Conservation (phyloP, 352 stramenopile genomes). For the Pythium dissimile region DNA sequence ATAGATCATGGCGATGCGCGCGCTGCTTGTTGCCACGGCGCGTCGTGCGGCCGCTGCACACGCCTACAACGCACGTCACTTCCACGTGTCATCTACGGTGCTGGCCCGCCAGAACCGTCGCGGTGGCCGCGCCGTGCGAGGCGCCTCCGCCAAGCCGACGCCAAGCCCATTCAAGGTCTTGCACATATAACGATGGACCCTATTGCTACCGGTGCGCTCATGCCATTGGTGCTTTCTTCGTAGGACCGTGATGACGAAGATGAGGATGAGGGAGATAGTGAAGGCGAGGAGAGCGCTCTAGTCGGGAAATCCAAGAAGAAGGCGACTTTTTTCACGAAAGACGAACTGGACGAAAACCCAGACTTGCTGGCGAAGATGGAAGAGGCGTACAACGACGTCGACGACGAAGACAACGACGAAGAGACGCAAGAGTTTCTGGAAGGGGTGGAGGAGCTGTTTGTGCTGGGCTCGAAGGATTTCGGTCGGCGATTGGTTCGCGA, state of each 20-base stretch:
- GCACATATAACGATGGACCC: background rate
- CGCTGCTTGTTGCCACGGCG: conserved; percentile 4
- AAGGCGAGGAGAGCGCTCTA: conserved; percentile 12
- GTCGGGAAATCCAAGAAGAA: conserved; percentile 21
- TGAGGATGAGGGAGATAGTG: conserved; percentile 26
- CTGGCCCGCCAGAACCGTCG: conserved; percentile 46
- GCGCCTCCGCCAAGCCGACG: conserved; percentile 11
- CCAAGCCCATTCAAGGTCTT: conserved; percentile 29
- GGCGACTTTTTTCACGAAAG: conserved; percentile 25
- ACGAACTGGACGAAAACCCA: conserved; percentile 27
- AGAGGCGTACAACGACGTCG: conserved; percentile 14
- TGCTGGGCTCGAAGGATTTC: conserved; percentile 54
- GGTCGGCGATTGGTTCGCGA: conserved; percentile 30
- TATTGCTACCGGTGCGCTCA: background rate
- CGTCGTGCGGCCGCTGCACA: background rate
- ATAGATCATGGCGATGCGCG: background rate
- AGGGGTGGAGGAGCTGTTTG: conserved; percentile 69
- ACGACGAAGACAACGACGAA: conserved; percentile 34
- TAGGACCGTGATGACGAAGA: conserved; percentile 28
- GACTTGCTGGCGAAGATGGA: conserved; percentile 6
- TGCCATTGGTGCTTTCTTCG: background rate
- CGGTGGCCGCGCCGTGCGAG: conserved; percentile 21
- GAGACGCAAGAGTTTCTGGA: conserved; percentile 67
- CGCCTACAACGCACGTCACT: conserved; percentile 11
- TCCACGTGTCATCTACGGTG: conserved; percentile 38